These are phyloP conservation scores for Schwanniomyces sp. DNA, from an alignment of 805 yeast species.

Conservation along the genomic window DNA sequence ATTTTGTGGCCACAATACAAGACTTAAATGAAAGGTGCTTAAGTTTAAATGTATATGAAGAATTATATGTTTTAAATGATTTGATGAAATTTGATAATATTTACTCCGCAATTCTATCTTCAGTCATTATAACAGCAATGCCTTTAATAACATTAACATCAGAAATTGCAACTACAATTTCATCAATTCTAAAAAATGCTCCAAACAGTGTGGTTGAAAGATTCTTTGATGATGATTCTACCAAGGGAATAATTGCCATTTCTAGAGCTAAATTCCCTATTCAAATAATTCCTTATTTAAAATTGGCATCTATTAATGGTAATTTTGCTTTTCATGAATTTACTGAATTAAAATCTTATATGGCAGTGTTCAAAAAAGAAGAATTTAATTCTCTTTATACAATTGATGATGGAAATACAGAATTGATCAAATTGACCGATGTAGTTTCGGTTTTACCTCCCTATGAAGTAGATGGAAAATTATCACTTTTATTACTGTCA, in stretches of 20 bases:
- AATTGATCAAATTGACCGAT: constrained; percentile 49
- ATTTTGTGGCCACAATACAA: constrained; percentile 21
- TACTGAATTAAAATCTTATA: constrained; percentile 58
- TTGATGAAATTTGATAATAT: constrained; percentile 49
- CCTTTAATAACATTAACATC: constrained; percentile 52
- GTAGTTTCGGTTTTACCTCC: constrained; percentile 57
- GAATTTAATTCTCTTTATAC: constrained; percentile 41
- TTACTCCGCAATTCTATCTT: constrained; percentile 50
- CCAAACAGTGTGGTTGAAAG: constrained; percentile 44
- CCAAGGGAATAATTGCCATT: constrained; percentile 47
- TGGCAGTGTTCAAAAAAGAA: constrained; percentile 43
- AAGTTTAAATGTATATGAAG: constrained; percentile 44
- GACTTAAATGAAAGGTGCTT: constrained; percentile 40
- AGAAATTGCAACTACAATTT: constrained; percentile 41
- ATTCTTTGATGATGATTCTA: constrained; percentile 47
- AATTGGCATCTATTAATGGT: constrained; percentile 61
- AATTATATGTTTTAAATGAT: constrained; percentile 41
- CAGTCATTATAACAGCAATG: constrained; percentile 43
- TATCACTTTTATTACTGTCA: constrained; percentile 41
- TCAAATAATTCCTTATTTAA: constrained; percentile 58
- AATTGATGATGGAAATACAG: constrained; percentile 54
- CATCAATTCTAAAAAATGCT: constrained; percentile 40
- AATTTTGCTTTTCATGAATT: constrained; percentile 67
- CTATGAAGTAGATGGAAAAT: constrained; percentile 46
- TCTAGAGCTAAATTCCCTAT: constrained; percentile 77